These are phyloP conservation scores for Neurospora crassa DNA, from an alignment of 2,329 filamentous ascomycete species.

Conservation along the genomic window DNA sequence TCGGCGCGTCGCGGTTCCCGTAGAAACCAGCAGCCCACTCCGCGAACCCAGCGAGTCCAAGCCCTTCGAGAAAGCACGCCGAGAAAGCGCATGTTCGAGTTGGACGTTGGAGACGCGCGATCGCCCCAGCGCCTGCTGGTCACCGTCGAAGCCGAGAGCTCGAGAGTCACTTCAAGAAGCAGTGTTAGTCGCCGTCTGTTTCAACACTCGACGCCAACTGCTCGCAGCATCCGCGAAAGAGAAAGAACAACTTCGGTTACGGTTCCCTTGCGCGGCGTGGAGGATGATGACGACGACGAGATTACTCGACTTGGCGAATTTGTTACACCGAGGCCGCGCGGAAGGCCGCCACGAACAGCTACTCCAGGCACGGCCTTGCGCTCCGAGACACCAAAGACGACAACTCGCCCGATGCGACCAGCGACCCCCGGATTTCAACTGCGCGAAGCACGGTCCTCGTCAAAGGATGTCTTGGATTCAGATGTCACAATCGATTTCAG, in stretches of 20 bases:
- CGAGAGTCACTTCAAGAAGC: slow-evolving; percentile 21
- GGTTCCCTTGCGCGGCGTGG: slow-evolving; percentile 37
- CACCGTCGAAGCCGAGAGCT: slow-evolving; percentile 42
- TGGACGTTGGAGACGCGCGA: slow-evolving; percentile 41
- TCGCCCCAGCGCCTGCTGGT: slow-evolving; percentile 44
- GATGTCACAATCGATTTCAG: slow-evolving; percentile 21
- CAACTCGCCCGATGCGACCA: slow-evolving; percentile 31
- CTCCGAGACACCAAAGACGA: slow-evolving; percentile 19
- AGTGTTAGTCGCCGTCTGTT: slow-evolving; percentile 32
- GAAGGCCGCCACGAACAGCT: slow-evolving; percentile 40
- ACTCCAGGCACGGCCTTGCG: slow-evolving; percentile 30
- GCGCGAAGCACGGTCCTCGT: background rate
- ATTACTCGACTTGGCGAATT: slow-evolving; percentile 12
- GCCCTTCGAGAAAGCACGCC: slow-evolving; percentile 30
- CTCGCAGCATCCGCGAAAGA: slow-evolving; percentile 22
- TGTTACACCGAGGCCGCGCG: slow-evolving; percentile 32
- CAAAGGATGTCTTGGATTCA: slow-evolving; percentile 13
- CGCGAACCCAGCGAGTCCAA: background rate
- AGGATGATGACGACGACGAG: slow-evolving; percentile 31
- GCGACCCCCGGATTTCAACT: slow-evolving; percentile 28
- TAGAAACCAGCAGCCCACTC: slow-evolving; percentile 1
- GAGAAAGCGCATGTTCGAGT: slow-evolving; percentile 46
- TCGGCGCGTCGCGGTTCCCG: slow-evolving; percentile 27
- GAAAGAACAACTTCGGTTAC: slow-evolving; percentile 37
- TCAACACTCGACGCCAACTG: slow-evolving; percentile 21